phyloP scores from a whole-genome alignment of 1,284 basidiomycete species.

The Malassezia arunalokei region DNA sequence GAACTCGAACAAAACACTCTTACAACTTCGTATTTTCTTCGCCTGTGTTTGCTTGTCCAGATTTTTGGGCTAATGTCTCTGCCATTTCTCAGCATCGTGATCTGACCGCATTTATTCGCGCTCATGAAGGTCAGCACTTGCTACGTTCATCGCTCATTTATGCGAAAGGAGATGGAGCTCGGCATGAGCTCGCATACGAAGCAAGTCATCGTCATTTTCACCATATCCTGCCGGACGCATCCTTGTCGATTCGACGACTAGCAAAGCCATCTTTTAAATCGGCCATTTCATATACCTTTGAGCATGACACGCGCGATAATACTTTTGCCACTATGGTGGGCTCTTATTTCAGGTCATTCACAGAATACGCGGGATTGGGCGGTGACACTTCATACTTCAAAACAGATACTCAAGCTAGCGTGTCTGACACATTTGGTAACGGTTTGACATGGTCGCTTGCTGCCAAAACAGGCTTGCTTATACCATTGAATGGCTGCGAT shows the following conservation, averaged over 20 bases:
- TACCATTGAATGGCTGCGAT: constrained; percentile 24
- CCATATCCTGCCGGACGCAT: constrained; percentile 26
- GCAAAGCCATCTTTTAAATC: constrained; percentile 73
- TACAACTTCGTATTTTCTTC: constrained; percentile 50
- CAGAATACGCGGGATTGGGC: constrained; percentile 34
- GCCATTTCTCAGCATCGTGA: constrained; percentile 60
- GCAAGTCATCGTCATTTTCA: constrained; percentile 24
- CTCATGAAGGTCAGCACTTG: constrained; percentile 58
- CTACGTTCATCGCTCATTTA: constrained; percentile 54
- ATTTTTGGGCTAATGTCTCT: constrained; percentile 56
- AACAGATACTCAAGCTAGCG: constrained; percentile 21
- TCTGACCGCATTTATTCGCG: constrained; percentile 59
- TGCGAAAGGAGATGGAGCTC: constrained; percentile 7
- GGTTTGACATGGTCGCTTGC: constrained; percentile 15
- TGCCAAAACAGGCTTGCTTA: constrained; percentile 21
- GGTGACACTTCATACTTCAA: constrained; percentile 35
- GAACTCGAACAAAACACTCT: constrained; percentile 73
- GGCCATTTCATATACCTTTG: constrained; percentile 65
- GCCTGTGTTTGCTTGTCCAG: constrained; percentile 50
- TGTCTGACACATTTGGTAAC: constrained; percentile 15
- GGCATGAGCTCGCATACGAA: constrained; percentile 38
- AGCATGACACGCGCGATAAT: constrained; percentile 69
- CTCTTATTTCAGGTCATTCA: constrained; percentile 13
- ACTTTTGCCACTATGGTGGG: constrained; percentile 51
- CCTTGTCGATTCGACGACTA: constrained; percentile 54